Evolutionary conservation across 441 rosid genomes (phyloP).

Genomic region (Kokia cookei): DNA sequence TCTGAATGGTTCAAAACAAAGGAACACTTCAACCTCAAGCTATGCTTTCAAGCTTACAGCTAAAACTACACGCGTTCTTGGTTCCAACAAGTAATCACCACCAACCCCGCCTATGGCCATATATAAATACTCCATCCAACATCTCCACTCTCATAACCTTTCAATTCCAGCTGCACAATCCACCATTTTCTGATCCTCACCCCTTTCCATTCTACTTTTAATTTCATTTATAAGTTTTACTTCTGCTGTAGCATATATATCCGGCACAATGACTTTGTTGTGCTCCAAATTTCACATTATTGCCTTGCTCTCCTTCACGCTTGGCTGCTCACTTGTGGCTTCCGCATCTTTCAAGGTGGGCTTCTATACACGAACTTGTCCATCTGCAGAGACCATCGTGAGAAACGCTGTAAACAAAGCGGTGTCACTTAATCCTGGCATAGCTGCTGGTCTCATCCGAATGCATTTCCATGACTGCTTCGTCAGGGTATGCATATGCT

Average conservation of each 20-base stretch:
- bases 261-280: no score
- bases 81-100: not conserved
- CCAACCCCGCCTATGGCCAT: not conserved
- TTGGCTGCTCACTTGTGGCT: no score
- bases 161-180: no score
- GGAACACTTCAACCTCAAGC: not conserved
- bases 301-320: no score
- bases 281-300: no score
- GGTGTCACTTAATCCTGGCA: not conserved
- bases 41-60: constrained; percentile 4
- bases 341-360: no score
- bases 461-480: no score
- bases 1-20: not conserved
- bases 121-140: not conserved
- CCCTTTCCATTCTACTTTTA: not conserved
- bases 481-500: not conserved
- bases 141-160: not conserved
- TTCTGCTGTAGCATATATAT: no score
- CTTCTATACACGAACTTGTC: not conserved
- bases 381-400: constrained; percentile 23
- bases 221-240: no score
- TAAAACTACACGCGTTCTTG: not conserved
- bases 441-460: no score
- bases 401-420: constrained; percentile 15
- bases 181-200: not conserved